A percentile compares a stretch with the other conserved stretches of the same genome.
These are phyloP conservation scores for Colletotrichum lindemuthianum DNA, from an alignment of 2,329 filamentous ascomycete genomes.

Conservation along the genomic window DNA sequence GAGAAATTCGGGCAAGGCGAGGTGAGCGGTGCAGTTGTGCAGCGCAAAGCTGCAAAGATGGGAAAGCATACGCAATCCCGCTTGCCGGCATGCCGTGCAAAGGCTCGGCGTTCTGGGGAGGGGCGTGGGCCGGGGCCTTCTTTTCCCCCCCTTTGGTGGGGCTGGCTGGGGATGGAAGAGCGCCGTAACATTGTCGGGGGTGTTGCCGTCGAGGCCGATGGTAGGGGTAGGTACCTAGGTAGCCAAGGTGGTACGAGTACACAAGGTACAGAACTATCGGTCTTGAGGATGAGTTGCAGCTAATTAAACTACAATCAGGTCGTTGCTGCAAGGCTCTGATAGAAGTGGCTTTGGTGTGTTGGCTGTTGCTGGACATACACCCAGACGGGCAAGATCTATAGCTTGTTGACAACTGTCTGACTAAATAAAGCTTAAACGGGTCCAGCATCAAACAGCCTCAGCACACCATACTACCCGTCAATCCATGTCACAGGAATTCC, in stretches of 20 bases:
- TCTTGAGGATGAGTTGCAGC: too few relatives aligned
- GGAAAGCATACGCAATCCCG: constrained; percentile 36
- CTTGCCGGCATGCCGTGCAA: constrained; percentile 35
- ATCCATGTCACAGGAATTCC: too few relatives aligned
- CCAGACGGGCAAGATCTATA: too few relatives aligned
- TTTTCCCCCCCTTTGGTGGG: constrained; percentile 17
- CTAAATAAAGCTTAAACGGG: constrained; percentile 34
- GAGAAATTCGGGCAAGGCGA: constrained; percentile 28
- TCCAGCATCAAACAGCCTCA: constrained; percentile 1
- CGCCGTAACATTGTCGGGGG: background rate
- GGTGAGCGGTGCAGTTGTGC: constrained; percentile 29
- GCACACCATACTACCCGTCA: background rate
- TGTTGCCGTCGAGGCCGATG: constrained; percentile 10
- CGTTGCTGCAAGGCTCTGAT: too few relatives aligned
- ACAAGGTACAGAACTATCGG: too few relatives aligned
- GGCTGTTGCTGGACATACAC: too few relatives aligned
- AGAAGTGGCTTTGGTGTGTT: too few relatives aligned
- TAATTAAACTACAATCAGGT: too few relatives aligned
- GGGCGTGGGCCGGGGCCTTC: constrained; percentile 29
- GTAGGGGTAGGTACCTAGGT: background rate
- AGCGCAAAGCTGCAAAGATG: constrained; percentile 34
- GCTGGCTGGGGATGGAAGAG: background rate
- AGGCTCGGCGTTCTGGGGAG: constrained; percentile 35
- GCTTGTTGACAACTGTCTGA: constrained; percentile 2
- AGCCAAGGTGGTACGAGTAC: background rate